Percentiles rank a stretch among this genome's conserved stretches.
phyloP scores from a whole-genome alignment of 1,284 basidiomycete genomes.

The Fistulinella cinereoalba region DNA sequence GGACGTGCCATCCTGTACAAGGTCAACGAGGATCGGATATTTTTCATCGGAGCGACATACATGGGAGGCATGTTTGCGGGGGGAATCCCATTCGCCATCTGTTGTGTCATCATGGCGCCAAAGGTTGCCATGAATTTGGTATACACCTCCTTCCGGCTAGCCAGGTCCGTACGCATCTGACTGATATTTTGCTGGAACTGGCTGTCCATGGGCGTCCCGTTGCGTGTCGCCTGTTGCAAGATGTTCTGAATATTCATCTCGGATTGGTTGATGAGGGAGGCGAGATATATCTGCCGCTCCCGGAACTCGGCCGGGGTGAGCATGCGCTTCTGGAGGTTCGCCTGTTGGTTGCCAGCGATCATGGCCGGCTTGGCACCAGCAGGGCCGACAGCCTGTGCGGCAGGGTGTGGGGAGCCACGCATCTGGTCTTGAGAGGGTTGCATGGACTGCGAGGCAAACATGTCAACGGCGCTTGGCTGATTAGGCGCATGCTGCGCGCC shows the following conservation, averaged over 20 bases:
- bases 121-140: conserved; percentile 30
- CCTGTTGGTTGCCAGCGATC: conserved; percentile 19
- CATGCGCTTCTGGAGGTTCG: conserved; percentile 18
- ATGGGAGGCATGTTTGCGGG: conserved; percentile 24
- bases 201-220: conserved; percentile 28
- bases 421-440: conserved; percentile 40
- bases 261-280: conserved; percentile 10
- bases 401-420: conserved; percentile 48
- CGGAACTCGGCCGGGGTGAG: conserved; percentile 25
- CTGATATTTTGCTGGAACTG: conserved; percentile 31
- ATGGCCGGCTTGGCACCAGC: conserved; percentile 23
- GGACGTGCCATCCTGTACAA: conserved; percentile 21
- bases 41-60: conserved; percentile 17
- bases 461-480: conserved; percentile 37
- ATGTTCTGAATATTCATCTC: conserved; percentile 18
- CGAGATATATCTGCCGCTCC: conserved; percentile 22
- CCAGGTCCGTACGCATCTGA: conserved; percentile 31
- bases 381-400: conserved; percentile 23
- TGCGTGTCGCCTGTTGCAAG: conserved; percentile 15
- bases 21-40: conserved; percentile 10
- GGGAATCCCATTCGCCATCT: conserved; percentile 24
- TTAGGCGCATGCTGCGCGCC: conserved; percentile 33
- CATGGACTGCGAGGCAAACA: conserved; percentile 43
- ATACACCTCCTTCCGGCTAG: conserved; percentile 38
- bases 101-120: conserved; percentile 23